These are phyloP conservation scores for Rostrohypoxylon terebratum DNA, from an alignment of 495 filamentous ascomycete species.

Conservation along the genomic window DNA sequence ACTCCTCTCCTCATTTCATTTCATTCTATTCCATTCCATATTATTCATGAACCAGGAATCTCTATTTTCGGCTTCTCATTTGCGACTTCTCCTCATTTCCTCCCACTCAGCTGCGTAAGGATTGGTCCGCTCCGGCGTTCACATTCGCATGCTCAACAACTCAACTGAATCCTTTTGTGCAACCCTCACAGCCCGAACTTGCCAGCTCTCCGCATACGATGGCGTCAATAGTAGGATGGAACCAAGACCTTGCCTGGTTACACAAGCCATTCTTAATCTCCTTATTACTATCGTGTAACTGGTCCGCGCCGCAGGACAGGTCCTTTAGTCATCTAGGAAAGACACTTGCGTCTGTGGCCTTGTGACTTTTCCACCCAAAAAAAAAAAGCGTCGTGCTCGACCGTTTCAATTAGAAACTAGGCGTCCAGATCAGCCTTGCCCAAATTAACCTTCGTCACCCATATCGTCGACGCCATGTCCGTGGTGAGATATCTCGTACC, in stretches of 20 bases:
- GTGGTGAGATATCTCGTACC: neutral
- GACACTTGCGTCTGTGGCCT: neutral
- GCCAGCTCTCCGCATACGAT: neutral
- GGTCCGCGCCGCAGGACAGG: neutral
- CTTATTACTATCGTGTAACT: constrained; percentile 4
- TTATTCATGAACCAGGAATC: neutral
- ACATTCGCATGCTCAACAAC: neutral
- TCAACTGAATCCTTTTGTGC: constrained; percentile 14
- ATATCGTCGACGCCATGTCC: neutral
- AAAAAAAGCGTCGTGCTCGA: neutral
- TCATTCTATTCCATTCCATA: too few relatives aligned
- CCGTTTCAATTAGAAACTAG: constrained; percentile 12
- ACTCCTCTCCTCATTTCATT: neutral
- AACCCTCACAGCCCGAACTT: constrained; percentile 8
- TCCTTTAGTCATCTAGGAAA: constrained; percentile 5
- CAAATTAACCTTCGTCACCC: neutral
- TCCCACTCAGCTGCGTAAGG: neutral
- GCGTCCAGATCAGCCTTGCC: constrained; percentile 1
- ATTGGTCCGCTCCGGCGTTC: neutral
- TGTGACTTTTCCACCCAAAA: too few relatives aligned
- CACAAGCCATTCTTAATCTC: constrained; percentile 1
- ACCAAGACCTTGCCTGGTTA: neutral
- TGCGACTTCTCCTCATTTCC: neutral
- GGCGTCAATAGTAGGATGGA: neutral
- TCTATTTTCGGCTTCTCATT: neutral